Evolutionary conservation across 768 basidiomycete genomes (phyloP), one percentile per base, ranked within the genome.

Genomic region (Sarcomyxa edulis): DNA sequence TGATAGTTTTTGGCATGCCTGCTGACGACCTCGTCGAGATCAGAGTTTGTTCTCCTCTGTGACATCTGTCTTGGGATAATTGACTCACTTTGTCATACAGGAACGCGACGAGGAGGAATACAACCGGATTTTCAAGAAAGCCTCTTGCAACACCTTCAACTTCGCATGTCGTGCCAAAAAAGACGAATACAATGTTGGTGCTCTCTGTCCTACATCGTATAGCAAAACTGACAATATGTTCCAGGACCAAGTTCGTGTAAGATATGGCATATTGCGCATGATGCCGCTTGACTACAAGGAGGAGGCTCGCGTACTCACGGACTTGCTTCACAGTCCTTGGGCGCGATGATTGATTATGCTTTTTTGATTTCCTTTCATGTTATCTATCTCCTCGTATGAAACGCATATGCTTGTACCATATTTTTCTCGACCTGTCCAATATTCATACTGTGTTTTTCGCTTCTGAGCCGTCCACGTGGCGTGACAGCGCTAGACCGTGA

Each of bases 101-200:
- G 73, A 81, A 4, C 68, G 66, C 3, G 68, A 85, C 47, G 81
- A 84, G 1, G 49, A 55, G 9, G 69, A 71, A 39, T 89, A 72
- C 57, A 75, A 71, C 32, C 62, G 62, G 6, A 60, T 80, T 32
- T 58, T 96, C 51, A 70, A 76, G 36, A 72, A 71, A 39, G 79
- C 86, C 2, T 70, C 71, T 8, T 86, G 85, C 43, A 72, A 72
- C 48, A 73, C 74, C 0, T 95, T 71, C 62, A 91, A 88, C 51
- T 89, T 98, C 59, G 71, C 74, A 27, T 89, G 90, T 55, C 78
- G 84, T 29, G 95, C 92, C 3, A 89, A 85, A 59, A 81, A 83
- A 51, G 92, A 97, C 46, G 81, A 78, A 0, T 98, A 72, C 52
- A 84, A 89, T 48, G 91, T 90, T 53, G 54, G 83, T 60, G 3